Evolutionary conservation across 257 asterid species (phyloP).

Genomic region (Primulina tabacum): DNA sequence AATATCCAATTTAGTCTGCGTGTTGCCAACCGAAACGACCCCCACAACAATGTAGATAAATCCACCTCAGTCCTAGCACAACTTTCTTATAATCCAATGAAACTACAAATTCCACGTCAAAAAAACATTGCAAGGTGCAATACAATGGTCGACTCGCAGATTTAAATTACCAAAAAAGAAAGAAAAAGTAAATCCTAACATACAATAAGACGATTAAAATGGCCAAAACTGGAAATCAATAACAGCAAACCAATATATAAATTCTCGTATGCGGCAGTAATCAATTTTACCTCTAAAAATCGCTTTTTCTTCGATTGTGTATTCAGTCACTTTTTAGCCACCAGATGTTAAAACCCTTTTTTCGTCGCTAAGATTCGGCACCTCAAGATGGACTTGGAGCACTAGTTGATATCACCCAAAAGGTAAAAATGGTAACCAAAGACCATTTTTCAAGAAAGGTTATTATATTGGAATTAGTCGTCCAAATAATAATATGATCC

Average conservation of each 20-base stretch:
- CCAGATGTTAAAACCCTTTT: neutral
- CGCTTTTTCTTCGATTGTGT: conserved; percentile 14
- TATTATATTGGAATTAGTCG: conserved; percentile 38
- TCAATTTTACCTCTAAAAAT: conserved; percentile 5
- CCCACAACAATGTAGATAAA: conserved; percentile 14
- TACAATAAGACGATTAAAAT: conserved; percentile 13
- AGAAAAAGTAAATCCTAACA: conserved; percentile 18
- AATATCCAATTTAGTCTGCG: neutral
- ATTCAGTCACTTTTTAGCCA: conserved; percentile 1
- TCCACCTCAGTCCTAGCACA: neutral
- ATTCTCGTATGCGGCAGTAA: neutral
- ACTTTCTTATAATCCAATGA: conserved; percentile 15
- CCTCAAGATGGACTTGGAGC: conserved; percentile 16
- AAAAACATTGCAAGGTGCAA: conserved; percentile 2
- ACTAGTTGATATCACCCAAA: conserved; percentile 16
- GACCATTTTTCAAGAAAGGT: conserved; percentile 1
- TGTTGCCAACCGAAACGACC: neutral
- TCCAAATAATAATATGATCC: conserved; percentile 93
- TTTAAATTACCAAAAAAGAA: conserved; percentile 14
- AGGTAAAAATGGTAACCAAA: conserved; percentile 21
- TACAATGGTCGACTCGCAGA: conserved; percentile 9
- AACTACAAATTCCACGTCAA: neutral
- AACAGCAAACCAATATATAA: conserved; percentile 11
- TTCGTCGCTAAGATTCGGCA: neutral
- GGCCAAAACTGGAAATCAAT: conserved; percentile 25